A percentile compares a stretch with the other conserved stretches of the same genome.
phyloP scores from a whole-genome alignment of 345 rosid species.

The Sonneratia caseolaris region DNA sequence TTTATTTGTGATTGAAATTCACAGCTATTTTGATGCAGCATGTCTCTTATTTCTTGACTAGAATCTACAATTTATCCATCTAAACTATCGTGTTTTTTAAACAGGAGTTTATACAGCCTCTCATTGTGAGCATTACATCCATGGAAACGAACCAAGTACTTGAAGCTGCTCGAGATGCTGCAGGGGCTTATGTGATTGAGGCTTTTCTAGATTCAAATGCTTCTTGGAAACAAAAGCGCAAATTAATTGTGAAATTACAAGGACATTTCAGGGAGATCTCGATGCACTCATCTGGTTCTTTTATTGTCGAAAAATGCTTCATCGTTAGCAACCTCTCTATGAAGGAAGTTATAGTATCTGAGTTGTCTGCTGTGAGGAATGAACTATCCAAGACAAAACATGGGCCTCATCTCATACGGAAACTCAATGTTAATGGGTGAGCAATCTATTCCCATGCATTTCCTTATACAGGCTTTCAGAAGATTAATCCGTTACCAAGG shows the following conservation, averaged over 20 bases:
- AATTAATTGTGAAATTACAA: conserved; percentile 58
- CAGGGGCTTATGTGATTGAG: conserved; percentile 84
- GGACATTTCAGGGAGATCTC: conserved; percentile 83
- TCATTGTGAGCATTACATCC: conserved; percentile 50
- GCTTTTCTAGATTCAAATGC: conserved; percentile 69
- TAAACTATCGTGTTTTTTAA: conserved; percentile 7
- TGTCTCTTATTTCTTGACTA: neutral
- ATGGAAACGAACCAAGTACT: conserved; percentile 62
- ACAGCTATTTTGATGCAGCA: neutral
- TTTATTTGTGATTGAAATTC: neutral
- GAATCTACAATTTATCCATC: neutral
- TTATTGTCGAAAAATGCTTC: conserved; percentile 80
- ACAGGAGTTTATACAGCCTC: conserved; percentile 74
- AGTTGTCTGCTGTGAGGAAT: conserved; percentile 45
- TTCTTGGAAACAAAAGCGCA: conserved; percentile 63
- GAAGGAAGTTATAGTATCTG: conserved; percentile 65
- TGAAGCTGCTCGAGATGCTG: conserved; percentile 66
- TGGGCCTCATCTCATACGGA: conserved; percentile 72
- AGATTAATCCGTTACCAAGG: neutral
- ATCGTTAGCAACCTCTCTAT: conserved; percentile 52
- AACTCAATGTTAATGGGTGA: conserved; percentile 72
- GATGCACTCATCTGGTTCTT: conserved; percentile 62
- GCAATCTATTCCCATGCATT: conserved; percentile 15
- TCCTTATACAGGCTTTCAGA: neutral
- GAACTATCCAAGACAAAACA: conserved; percentile 72